Base-by-base conservation (phyloP, 2,329 filamentous ascomycete species). In the Pseudopithomyces maydicus region DNA sequence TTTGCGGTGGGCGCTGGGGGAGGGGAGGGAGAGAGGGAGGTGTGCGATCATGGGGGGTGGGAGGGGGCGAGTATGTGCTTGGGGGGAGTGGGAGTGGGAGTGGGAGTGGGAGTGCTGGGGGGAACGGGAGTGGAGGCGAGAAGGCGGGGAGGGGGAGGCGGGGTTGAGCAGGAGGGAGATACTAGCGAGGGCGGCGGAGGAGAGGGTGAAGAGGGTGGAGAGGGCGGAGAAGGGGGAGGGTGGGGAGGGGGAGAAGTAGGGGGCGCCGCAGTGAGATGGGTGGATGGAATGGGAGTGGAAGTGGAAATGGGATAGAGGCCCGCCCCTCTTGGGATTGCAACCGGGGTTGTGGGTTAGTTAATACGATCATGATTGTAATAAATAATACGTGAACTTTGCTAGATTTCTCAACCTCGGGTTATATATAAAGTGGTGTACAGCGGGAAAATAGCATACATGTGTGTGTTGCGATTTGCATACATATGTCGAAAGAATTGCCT, bases 91-190 rank as follows among this genome's bases (percentile, higher is more conserved):
- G 47, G 11, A 49, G 65, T 35, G 63, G 66, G 2, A 54, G 48
- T 14, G 51, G 54, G 41, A 54, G 58, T 3, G 61, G 58, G 41
- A 66, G 57, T 46, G 62, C 71, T 22, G 56, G 64, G 17, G 65
- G 69, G 54, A 63, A 64, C 56, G 66, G 59, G 8, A 65, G 63
- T 17, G 69, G 64, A 32, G 63, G 46, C 45, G 64, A 65, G 62
- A 39, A 76, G 6, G 68, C 62, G n/a, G 78, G 75, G 10, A 78
- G 81, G n/a, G 70, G n/a, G n/a, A n/a, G n/a, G n/a, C n/a, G n/a
- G n/a, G n/a, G n/a, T n/a, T 91, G 74, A 89, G 81, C 63, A 81
- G 90, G 60, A 84, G 92, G 55, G 91, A 96, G 67, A 84, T 92
- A 35, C 80, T 95, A 52, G 91, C 91, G 0, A 85, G 81, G 52